These are phyloP conservation scores for Aspergillus ochraceus DNA, from an alignment of 2,329 filamentous ascomycete species.

Conservation along the genomic window DNA sequence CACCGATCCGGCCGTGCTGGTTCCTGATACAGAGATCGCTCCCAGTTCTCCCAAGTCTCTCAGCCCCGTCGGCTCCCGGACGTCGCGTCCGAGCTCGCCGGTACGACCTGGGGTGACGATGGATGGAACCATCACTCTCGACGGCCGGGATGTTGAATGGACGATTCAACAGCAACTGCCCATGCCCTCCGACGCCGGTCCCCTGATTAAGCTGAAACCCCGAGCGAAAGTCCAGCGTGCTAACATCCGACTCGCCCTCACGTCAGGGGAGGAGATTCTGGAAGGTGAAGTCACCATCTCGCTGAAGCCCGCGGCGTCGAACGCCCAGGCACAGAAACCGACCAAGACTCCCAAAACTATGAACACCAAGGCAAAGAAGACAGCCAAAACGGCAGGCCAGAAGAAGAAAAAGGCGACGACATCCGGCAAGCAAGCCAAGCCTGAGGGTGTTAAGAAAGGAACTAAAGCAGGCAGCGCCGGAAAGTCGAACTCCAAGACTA, in stretches of 20 bases:
- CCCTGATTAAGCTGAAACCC: slow-evolving; percentile 10
- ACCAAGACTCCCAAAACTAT: background rate
- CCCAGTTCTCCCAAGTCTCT: background rate
- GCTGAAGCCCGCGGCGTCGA: slow-evolving; percentile 3
- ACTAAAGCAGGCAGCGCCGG: background rate
- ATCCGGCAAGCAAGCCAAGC: slow-evolving; percentile 8
- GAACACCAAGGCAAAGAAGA: background rate
- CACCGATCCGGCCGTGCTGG: background rate
- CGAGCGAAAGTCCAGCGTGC: slow-evolving; percentile 12
- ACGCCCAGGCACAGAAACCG: background rate
- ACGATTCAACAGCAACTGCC: slow-evolving; percentile 7
- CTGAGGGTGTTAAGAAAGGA: background rate
- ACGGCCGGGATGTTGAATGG: slow-evolving; percentile 11
- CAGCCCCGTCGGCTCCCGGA: background rate
- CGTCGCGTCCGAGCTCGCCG: background rate
- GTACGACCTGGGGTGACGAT: slow-evolving; percentile 1
- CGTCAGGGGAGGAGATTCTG: slow-evolving; percentile 9
- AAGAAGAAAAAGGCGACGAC: background rate
- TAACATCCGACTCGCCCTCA: slow-evolving; percentile 9
- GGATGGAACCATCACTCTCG: slow-evolving; percentile 8
- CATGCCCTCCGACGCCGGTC: background rate
- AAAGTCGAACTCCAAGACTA: background rate
- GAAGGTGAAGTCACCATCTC: slow-evolving; percentile 12
- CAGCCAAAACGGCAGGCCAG: background rate
- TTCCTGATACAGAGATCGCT: background rate